These are phyloP conservation scores for Plectranthus barbatus DNA, from an alignment of 257 asterid genomes.

Conservation along the genomic window DNA sequence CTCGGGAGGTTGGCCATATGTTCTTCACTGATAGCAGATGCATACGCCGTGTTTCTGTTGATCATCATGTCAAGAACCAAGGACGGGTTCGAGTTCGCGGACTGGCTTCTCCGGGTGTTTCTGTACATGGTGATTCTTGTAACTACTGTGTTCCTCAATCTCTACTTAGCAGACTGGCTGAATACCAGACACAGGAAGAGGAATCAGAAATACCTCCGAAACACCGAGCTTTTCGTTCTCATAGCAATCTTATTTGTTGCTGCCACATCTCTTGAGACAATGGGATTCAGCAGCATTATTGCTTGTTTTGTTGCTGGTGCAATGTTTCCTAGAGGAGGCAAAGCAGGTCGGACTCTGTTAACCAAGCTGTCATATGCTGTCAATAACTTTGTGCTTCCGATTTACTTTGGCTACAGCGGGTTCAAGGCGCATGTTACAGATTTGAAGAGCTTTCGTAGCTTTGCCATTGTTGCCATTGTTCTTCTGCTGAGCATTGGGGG, in stretches of 20 bases:
- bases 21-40: slow-evolving; percentile 63
- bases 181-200: slow-evolving; percentile 62
- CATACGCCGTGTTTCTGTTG: slow-evolving; percentile 59
- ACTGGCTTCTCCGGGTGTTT: slow-evolving; percentile 38
- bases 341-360: slow-evolving; percentile 72
- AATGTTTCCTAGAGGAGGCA: slow-evolving; percentile 90
- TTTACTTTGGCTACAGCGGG: slow-evolving; percentile 90
- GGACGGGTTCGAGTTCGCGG: background rate
- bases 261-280: slow-evolving; percentile 60
- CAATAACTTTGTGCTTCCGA: slow-evolving; percentile 77
- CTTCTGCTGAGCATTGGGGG: slow-evolving; percentile 85
- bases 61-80: slow-evolving; percentile 38
- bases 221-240: slow-evolving; percentile 52
- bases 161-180: slow-evolving; percentile 51
- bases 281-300: slow-evolving; percentile 78
- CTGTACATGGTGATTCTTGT: slow-evolving; percentile 34
- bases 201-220: slow-evolving; percentile 69
- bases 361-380: slow-evolving; percentile 71
- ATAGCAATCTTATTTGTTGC: slow-evolving; percentile 64
- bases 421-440: slow-evolving; percentile 68
- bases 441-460: slow-evolving; percentile 41
- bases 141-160: slow-evolving; percentile 46
- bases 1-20: slow-evolving; percentile 79
- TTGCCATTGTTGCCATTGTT: slow-evolving; percentile 41
- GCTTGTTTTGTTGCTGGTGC: slow-evolving; percentile 79